Evolutionary conservation across 2,329 filamentous ascomycete species (phyloP), one percentile per base, ranked within the genome.

Genomic region (Pseudopithomyces chartarum): DNA sequence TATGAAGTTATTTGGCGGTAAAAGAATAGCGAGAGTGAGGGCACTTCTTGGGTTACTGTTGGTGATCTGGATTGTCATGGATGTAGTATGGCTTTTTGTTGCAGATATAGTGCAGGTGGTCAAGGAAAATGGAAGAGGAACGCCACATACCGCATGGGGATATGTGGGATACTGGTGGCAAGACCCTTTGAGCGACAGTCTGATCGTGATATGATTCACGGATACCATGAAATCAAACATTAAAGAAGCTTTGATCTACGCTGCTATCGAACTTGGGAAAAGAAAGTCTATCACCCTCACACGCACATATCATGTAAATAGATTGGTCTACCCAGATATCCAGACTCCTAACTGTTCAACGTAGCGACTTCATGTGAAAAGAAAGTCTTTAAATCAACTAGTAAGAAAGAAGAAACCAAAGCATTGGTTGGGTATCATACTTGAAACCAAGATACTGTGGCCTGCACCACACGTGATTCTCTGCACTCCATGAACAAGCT

Each of bases 161-260:
- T 53, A 46, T 32, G 20, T 38, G 36, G 43, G 32, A 6, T 53
- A 36, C 29, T 63, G 55, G 60, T 58, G 55, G 60, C 56, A 61
- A 45, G 60, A 63, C 45, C 60, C 60, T n/a, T 36, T 63, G 40
- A 59, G 55, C 20, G 58, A 63, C 49, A 33, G n/a, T 20, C 40
- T 61, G 36, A 45, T 59, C 29, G 60, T 61, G 2, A 63, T 61
- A 56, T 62, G 54, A 23, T 4, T 8, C 8, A n/a, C 26, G 13
- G 6, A 26, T 3, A 45, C 6, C 19, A 17, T 40, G 3, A 11
- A 13, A 6, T 3, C 34, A 6, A 36, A 36, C n/a, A n/a, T n/a
- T 29, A 8, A 29, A 29, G 8, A 29, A 29, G 8, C 34, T 38
- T 38, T 13, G 34, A 38, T 5, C n/a, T 6, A 17, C 13, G 12